Evolutionary conservation across 257 asterid species (phyloP), one percentile per base, ranked within the genome.

Genomic region (Dorcoceras hygrometricum): DNA sequence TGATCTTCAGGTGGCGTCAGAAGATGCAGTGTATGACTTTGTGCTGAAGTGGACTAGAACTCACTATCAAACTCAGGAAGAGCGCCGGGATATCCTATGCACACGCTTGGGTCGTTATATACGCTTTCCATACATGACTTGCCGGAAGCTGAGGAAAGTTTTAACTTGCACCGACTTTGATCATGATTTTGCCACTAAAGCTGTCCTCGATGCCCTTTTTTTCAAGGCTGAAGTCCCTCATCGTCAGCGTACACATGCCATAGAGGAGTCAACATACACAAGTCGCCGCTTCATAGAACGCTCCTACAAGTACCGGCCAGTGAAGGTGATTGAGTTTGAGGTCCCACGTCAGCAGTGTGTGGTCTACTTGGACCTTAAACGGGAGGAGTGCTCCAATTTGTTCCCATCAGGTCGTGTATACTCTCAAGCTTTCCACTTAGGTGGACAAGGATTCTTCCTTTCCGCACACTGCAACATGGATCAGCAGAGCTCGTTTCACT

Each of bases 401-500:
- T 89, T 75, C 76, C 96, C 98, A 12, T 80, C 97, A 4, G 98
- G 97, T 14, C 69, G 95, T 48, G 89, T 91, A 5, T 91, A 91
- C 74, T 91, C 97, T 24, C 97, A 88, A 69, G 97, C 97, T 22
- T 91, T 91, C 75, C 97, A 91, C 71, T 75, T 91, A 56, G 97
- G 97, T 2, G 97, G 97, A 48, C 97, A 88, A 73, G 96, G 97
- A 14, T 91, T 91, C 79, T 88, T 91, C 72, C 81, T 91, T 28
- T 91, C 97, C 0, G 97, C 95, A 14, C 97, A 88, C 67, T 91
- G 97, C 83, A 91, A 91, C 81, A 83, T 88, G 96, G 97, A 91
- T 73, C 97, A 91, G 76, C 96, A 89, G 66, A 84, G 91, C 79
- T 77, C 91, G 65, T 86, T 79, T 66, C 95, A 90, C 36, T 91